Percentiles rank a stretch among this genome's conserved stretches.
phyloP scores from a whole-genome alignment of 805 yeast genomes.

The Dipodascus geniculatus region DNA sequence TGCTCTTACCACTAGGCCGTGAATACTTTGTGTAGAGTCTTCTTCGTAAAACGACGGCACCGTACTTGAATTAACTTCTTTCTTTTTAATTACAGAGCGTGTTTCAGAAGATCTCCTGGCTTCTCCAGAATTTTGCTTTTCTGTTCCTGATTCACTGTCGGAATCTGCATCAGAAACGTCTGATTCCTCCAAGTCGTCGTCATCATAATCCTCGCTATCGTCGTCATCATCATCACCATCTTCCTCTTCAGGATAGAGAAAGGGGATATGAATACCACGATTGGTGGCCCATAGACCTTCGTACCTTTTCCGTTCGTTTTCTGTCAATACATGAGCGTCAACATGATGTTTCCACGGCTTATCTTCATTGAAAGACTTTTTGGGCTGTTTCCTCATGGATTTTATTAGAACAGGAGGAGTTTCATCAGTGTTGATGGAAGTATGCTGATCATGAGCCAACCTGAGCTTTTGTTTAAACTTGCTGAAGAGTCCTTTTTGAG shows the following conservation, averaged over 20 bases:
- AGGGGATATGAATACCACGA: slow-evolving; percentile 36
- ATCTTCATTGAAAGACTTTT: slow-evolving; percentile 58
- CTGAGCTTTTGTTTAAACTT: neutral
- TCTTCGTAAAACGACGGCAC: neutral
- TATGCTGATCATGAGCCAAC: neutral
- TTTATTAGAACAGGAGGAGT: slow-evolving; percentile 3
- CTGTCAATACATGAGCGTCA: slow-evolving; percentile 36
- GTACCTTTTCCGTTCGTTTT: slow-evolving; percentile 70
- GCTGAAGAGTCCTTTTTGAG: slow-evolving; percentile 1
- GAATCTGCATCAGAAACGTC: slow-evolving; percentile 16
- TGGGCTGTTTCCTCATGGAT: slow-evolving; percentile 28
- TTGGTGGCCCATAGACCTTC: slow-evolving; percentile 94
- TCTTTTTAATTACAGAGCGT: neutral
- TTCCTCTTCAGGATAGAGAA: slow-evolving; percentile 12
- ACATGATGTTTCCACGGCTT: slow-evolving; percentile 91
- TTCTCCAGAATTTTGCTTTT: slow-evolving; percentile 11
- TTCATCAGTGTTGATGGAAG: neutral
- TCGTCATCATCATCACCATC: slow-evolving; percentile 11
- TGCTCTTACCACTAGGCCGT: slow-evolving; percentile 57
- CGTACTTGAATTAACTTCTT: slow-evolving; percentile 10
- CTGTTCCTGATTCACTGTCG: slow-evolving; percentile 18
- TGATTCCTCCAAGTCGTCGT: slow-evolving; percentile 13
- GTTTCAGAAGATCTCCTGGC: slow-evolving; percentile 2
- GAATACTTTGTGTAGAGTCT: slow-evolving; percentile 29
- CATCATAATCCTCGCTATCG: slow-evolving; percentile 10